phyloP scores from a whole-genome alignment of 2,329 filamentous ascomycete genomes.

The Lithohypha guttulata region DNA sequence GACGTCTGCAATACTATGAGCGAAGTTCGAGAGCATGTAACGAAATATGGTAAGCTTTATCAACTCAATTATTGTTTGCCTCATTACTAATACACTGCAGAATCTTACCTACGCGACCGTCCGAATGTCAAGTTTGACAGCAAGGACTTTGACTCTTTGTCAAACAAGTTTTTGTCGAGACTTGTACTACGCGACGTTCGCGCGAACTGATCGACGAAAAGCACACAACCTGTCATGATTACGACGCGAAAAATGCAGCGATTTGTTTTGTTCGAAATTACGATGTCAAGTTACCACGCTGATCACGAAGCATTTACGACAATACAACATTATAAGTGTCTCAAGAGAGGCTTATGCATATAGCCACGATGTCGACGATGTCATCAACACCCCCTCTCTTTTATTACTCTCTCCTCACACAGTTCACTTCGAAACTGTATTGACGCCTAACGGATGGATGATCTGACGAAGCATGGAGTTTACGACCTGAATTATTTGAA shows the following conservation, averaged over 20 bases:
- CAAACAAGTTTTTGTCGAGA: slow-evolving; percentile 95
- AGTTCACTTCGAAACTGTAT: too few species aligned
- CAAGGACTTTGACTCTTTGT: slow-evolving; percentile 85
- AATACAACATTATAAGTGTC: too few species aligned
- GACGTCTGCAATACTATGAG: slow-evolving; percentile 94
- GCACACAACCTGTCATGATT: slow-evolving; percentile 2
- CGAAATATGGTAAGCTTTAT: slow-evolving; percentile 73
- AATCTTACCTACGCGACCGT: slow-evolving; percentile 74
- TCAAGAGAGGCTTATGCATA: too few species aligned
- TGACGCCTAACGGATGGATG: slow-evolving; percentile 1
- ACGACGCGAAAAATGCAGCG: slow-evolving; percentile 7
- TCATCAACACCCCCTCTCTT: too few species aligned
- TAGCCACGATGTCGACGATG: too few species aligned
- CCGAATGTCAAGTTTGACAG: slow-evolving; percentile 75
- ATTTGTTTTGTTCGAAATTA: slow-evolving; percentile 6
- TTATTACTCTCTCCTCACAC: too few species aligned
- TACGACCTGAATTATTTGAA: slow-evolving; percentile 1
- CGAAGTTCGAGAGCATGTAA: slow-evolving; percentile 83
- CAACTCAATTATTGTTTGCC: too few species aligned
- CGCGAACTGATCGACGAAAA: slow-evolving; percentile 7
- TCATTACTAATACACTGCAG: too few species aligned
- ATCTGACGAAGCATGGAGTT: slow-evolving; percentile 7
- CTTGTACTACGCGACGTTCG: slow-evolving; percentile 77
- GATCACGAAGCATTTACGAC: too few species aligned
- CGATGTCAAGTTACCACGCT: too few species aligned